phyloP scores from a whole-genome alignment of 2,329 filamentous ascomycete genomes.

The Fusarium nanum region DNA sequence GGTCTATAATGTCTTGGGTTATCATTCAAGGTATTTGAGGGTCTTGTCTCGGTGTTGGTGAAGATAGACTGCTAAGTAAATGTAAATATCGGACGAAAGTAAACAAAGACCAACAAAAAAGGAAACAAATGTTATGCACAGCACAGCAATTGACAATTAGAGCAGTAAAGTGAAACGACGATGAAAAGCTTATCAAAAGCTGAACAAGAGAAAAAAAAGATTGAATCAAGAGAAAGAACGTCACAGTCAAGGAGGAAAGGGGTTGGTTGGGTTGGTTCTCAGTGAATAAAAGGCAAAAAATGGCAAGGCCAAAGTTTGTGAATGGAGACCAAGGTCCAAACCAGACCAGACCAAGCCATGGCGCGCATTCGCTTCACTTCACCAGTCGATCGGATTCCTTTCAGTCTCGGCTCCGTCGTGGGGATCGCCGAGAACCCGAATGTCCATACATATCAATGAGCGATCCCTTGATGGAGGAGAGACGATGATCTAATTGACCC shows the following conservation, averaged over 20 bases:
- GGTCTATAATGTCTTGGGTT: conserved; percentile 35
- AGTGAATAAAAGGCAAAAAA: conserved; percentile 20
- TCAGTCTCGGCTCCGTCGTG: conserved; percentile 14
- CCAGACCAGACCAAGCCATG: conserved; percentile 15
- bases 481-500: conserved; percentile 29
- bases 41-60: conserved; percentile 12
- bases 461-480: conserved; percentile 24
- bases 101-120: conserved; percentile 30
- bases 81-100: conserved; percentile 16
- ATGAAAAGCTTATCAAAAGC: conserved; percentile 8
- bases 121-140: background rate
- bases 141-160: conserved; percentile 9
- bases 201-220: background rate
- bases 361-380: conserved; percentile 29
- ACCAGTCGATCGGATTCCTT: conserved; percentile 37
- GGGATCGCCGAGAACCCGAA: conserved; percentile 37
- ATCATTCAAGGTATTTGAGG: conserved; percentile 4
- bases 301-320: conserved; percentile 32
- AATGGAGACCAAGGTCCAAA: background rate
- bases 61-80: conserved; percentile 11
- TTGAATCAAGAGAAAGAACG: conserved; percentile 22
- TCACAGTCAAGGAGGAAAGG: conserved; percentile 28
- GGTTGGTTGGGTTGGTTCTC: conserved; percentile 23
- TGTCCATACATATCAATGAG: background rate
- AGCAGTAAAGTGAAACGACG: background rate